Conservation (phyloP, 345 rosid species). For the Euphorbia tirucalli region DNA sequence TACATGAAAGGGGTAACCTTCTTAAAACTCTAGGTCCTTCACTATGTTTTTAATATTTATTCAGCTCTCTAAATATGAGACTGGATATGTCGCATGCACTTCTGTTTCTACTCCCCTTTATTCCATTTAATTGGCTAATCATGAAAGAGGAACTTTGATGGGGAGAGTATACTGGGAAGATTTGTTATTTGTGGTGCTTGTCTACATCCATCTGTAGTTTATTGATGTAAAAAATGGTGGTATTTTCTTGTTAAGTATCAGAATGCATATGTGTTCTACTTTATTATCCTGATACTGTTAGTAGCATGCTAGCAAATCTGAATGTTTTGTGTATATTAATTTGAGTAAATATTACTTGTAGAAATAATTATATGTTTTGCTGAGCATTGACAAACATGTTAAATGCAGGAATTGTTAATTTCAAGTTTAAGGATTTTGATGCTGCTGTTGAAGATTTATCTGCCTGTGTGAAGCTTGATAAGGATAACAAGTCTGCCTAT, state of each 20-base stretch:
- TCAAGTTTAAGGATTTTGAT: conserved; percentile 83
- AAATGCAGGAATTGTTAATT: conserved; percentile 84
- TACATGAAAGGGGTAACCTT: conserved; percentile 87
- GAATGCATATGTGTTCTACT: not conserved
- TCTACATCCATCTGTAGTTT: conserved; percentile 3
- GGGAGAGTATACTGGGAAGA: conserved; percentile 3
- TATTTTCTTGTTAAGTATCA: not conserved
- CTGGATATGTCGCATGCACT: not conserved
- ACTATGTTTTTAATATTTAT: not conserved
- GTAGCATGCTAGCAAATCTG: not conserved
- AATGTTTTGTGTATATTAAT: not conserved
- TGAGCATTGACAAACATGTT: conserved; percentile 12
- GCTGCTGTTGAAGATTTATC: conserved; percentile 86
- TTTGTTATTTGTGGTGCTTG: not conserved
- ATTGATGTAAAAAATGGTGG: not conserved
- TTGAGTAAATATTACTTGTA: not conserved
- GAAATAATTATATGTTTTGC: not conserved
- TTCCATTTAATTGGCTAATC: not conserved
- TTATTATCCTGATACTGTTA: not conserved
- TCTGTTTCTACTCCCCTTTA: not conserved
- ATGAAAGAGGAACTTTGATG: not conserved
- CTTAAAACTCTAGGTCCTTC: conserved; percentile 15
- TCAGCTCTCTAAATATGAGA: conserved; percentile 2
- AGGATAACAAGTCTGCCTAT: conserved; percentile 84
- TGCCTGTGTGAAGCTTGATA: conserved; percentile 75